phyloP scores from a whole-genome alignment of 345 rosid genomes.

The Gossypium raimondii region DNA sequence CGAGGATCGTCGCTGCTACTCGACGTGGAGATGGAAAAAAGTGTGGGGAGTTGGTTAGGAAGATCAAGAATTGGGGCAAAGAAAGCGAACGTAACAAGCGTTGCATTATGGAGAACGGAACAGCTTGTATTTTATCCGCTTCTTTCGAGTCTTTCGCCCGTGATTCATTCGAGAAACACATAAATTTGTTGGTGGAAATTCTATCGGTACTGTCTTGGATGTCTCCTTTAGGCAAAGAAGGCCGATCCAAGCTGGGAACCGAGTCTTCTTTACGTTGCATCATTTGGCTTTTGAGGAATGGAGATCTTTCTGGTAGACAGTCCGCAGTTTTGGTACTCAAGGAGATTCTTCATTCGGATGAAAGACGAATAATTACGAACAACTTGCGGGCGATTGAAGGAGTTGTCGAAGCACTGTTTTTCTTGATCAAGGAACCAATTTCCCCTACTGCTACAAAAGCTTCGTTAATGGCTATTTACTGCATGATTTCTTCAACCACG shows the following conservation, averaged over 20 bases:
- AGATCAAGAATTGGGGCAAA: constrained; percentile 46
- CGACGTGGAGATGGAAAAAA: constrained; percentile 20
- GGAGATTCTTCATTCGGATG: constrained; percentile 45
- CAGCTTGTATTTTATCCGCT: constrained; percentile 30
- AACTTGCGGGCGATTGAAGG: constrained; percentile 43
- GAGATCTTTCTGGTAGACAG: constrained; percentile 49
- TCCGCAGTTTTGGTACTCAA: constrained; percentile 44
- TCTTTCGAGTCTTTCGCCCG: constrained; percentile 43
- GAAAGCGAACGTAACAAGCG: constrained; percentile 66
- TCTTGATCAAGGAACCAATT: constrained; percentile 55
- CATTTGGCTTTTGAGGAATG: constrained; percentile 37
- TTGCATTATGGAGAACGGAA: constrained; percentile 39
- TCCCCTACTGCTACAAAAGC: constrained; percentile 59
- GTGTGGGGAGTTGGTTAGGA: constrained; percentile 35
- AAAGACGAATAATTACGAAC: constrained; percentile 14
- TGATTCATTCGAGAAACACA: constrained; percentile 24
- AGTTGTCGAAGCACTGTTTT: constrained; percentile 43
- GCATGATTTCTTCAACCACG: constrained; percentile 30
- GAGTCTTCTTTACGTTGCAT: constrained; percentile 39
- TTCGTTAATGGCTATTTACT: constrained; percentile 45
- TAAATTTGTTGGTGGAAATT: constrained; percentile 40
- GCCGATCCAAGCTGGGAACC: constrained; percentile 37
- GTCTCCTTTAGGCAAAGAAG: constrained; percentile 43
- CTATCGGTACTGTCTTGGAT: constrained; percentile 39
- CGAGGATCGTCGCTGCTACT: constrained; percentile 15